Conservation (phyloP, 306 rosid species). For the Phaseolus lunatus region DNA sequence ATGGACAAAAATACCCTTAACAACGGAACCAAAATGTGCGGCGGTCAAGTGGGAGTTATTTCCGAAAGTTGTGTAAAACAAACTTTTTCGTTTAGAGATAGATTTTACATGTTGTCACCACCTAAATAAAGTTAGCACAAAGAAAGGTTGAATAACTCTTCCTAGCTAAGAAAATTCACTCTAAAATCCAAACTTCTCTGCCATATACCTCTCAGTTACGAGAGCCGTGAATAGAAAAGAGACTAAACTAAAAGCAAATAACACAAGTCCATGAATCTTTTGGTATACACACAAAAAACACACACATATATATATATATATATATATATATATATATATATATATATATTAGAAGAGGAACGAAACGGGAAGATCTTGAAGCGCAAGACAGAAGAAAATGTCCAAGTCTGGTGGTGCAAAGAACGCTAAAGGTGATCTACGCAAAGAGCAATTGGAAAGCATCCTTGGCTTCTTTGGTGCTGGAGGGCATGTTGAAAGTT, state of each 20-base stretch:
- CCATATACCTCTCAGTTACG: conserved; percentile 17
- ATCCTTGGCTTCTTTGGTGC: conserved; percentile 85
- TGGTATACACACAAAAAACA: conserved; percentile 11
- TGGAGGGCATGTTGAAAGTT: conserved; percentile 76
- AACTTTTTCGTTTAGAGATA: no score
- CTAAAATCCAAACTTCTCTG: conserved; percentile 30
- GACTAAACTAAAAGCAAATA: conserved; percentile 25
- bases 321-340: no score
- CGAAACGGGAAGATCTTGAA: conserved; percentile 69
- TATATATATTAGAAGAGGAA: conserved; percentile 27
- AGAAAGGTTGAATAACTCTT: conserved; percentile 39
- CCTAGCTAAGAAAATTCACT: conserved; percentile 42
- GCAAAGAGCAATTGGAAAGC: conserved; percentile 56
- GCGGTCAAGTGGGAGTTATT: no score
- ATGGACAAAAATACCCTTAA: no score
- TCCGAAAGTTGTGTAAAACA: no score
- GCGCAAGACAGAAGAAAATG: conserved; percentile 63
- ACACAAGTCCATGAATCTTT: conserved; percentile 31
- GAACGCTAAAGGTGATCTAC: conserved; percentile 62
- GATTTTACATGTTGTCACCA: conserved; percentile 50
- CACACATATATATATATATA: no score
- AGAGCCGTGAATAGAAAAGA: conserved; percentile 26
- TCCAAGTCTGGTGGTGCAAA: conserved; percentile 84
- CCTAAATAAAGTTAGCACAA: conserved; percentile 39
- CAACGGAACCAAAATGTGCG: no score